Evolutionary conservation across 1,284 basidiomycete genomes (phyloP).

Genomic region (Pseudozyma tsukubaensis): DNA sequence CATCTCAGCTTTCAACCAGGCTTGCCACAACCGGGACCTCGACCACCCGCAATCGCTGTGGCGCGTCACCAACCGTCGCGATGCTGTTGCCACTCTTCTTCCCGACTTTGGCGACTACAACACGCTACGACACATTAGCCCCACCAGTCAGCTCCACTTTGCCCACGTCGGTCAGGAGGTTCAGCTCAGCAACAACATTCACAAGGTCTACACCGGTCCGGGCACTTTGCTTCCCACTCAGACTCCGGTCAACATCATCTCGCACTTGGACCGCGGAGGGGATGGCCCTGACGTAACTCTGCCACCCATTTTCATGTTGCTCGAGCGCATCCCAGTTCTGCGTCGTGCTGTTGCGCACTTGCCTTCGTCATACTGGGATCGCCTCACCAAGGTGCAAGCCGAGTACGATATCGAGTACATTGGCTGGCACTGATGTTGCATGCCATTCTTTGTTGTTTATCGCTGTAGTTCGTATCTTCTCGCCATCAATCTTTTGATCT

Average conservation of each 20-base stretch:
- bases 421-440: constrained; percentile 15
- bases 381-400: constrained; percentile 38
- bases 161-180: constrained; percentile 51
- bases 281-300: constrained; percentile 41
- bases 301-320: constrained; percentile 18
- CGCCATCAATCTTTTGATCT: no score
- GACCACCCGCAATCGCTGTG: constrained; percentile 42
- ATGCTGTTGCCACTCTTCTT: constrained; percentile 47
- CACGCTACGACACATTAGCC: constrained; percentile 31
- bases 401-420: constrained; percentile 24
- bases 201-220: constrained; percentile 40
- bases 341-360: constrained; percentile 32
- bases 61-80: constrained; percentile 46
- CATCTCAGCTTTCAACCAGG: constrained; percentile 43
- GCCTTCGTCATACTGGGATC: constrained; percentile 46
- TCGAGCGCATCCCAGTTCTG: constrained; percentile 27
- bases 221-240: constrained; percentile 43
- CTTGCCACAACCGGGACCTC: constrained; percentile 27
- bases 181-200: constrained; percentile 28
- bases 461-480: not conserved
- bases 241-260: constrained; percentile 37
- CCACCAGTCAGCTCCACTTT: constrained; percentile 51
- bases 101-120: constrained; percentile 48
- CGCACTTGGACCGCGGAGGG: constrained; percentile 39
- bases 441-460: not conserved